phyloP scores from a whole-genome alignment of 768 basidiomycete genomes.

The Leccinum barrowsii region DNA sequence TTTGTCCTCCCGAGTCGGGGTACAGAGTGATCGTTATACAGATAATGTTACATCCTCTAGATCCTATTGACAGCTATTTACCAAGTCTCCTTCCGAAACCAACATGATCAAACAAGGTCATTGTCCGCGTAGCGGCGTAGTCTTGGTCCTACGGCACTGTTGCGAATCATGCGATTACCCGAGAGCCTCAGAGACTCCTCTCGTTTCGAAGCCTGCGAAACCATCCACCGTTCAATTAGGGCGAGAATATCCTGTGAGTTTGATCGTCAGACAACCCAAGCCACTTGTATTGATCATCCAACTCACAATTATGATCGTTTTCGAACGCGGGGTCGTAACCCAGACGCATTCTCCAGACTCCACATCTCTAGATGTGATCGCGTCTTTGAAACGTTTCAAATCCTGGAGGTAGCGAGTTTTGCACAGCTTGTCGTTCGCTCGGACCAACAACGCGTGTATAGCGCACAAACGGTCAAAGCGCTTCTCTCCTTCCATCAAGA shows the following conservation, averaged over 20 bases:
- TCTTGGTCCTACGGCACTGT: constrained; percentile 26
- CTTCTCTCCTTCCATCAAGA: constrained; percentile 20
- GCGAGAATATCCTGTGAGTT: constrained; percentile 25
- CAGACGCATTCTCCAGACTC: constrained; percentile 22
- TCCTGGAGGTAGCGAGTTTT: constrained; percentile 18
- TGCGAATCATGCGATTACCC: constrained; percentile 5
- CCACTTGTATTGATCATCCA: neutral
- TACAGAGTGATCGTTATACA: neutral
- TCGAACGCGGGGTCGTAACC: constrained; percentile 14
- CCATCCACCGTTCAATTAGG: constrained; percentile 27
- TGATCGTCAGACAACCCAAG: neutral
- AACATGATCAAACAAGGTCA: constrained; percentile 13
- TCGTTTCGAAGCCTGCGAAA: constrained; percentile 19
- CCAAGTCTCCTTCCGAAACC: constrained; percentile 8
- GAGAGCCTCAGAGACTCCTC: neutral
- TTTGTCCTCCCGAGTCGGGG: neutral
- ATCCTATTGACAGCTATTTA: constrained; percentile 17
- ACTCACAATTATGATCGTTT: constrained; percentile 20
- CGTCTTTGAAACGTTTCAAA: constrained; percentile 17
- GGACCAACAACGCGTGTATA: constrained; percentile 33
- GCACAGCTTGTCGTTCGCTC: constrained; percentile 33
- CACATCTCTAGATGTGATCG: constrained; percentile 9
- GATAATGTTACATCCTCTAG: neutral
- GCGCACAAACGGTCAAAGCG: constrained; percentile 30
- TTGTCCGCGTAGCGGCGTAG: constrained; percentile 14